These are phyloP conservation scores for Odontarrhena argentea DNA, from an alignment of 345 rosid species.

Conservation along the genomic window DNA sequence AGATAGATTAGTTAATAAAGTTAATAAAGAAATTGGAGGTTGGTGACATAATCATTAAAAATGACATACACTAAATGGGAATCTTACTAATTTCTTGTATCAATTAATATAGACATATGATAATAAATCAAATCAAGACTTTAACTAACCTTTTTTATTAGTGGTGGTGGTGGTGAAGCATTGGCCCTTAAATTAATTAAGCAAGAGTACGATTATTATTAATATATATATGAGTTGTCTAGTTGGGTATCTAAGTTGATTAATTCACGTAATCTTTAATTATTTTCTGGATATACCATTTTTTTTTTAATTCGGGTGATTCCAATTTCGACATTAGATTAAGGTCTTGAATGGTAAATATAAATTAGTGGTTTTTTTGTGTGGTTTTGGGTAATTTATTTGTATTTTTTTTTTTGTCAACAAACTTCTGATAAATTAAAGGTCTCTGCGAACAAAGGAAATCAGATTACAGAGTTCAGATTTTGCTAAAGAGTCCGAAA, in stretches of 20 bases:
- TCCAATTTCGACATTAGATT: too few species aligned
- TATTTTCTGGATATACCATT: neutral
- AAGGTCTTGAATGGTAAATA: too few species aligned
- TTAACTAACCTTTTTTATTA: constrained; percentile 19
- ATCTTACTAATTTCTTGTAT: constrained; percentile 31
- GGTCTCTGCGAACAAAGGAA: too few species aligned
- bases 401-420: too few species aligned
- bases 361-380: too few species aligned
- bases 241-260: constrained; percentile 5
- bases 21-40: constrained; percentile 25
- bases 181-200: constrained; percentile 24
- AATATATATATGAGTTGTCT: constrained; percentile 5
- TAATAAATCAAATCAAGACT: constrained; percentile 30
- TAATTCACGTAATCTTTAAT: neutral
- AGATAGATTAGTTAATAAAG: neutral
- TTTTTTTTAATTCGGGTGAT: too few species aligned
- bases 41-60: constrained; percentile 31
- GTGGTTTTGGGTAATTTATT: too few species aligned
- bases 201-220: neutral
- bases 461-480: too few species aligned
- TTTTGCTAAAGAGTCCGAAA: too few species aligned
- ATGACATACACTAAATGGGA: constrained; percentile 26
- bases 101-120: constrained; percentile 12
- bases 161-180: constrained; percentile 18
- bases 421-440: too few species aligned